phyloP scores from a whole-genome alignment of 2,329 filamentous ascomycete genomes.

The Ceratocystis cacaofunesta region DNA sequence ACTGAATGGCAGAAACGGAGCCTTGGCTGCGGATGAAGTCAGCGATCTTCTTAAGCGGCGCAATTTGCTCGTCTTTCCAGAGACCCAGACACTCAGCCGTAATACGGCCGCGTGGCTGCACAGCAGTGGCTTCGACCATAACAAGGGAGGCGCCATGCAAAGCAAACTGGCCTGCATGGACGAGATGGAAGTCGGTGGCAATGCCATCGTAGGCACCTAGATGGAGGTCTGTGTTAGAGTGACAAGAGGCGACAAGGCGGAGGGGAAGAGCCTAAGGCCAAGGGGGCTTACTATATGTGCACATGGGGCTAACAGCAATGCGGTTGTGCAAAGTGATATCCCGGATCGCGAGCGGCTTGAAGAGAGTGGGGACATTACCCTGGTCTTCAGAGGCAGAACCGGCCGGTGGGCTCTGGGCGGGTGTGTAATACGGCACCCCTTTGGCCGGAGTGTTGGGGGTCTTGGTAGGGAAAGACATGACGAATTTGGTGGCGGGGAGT shows the following conservation, averaged over 20 bases:
- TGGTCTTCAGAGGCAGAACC: constrained; percentile 27
- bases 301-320: constrained; percentile 46
- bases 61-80: constrained; percentile 74
- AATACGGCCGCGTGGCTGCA: constrained; percentile 65
- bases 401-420: constrained; percentile 36
- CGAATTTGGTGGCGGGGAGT: not conserved
- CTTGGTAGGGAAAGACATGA: not conserved
- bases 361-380: constrained; percentile 35
- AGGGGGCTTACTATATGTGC: constrained; percentile 22
- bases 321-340: constrained; percentile 40
- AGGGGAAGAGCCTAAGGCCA: not conserved
- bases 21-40: constrained; percentile 70
- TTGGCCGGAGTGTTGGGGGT: constrained; percentile 22
- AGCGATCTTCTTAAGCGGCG: constrained; percentile 51
- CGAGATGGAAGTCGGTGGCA: constrained; percentile 65
- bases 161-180: constrained; percentile 67
- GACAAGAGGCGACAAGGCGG: not conserved
- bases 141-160: constrained; percentile 59
- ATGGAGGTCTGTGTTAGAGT: constrained; percentile 21
- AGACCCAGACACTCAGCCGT: constrained; percentile 65
- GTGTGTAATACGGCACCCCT: constrained; percentile 39
- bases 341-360: constrained; percentile 41
- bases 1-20: constrained; percentile 64
- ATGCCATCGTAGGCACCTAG: constrained; percentile 44
- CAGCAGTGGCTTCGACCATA: constrained; percentile 64